A percentile compares a stretch with the other conserved stretches of the same genome.
phyloP scores from a whole-genome alignment of 257 asterid species.

The Ilex asprella region DNA sequence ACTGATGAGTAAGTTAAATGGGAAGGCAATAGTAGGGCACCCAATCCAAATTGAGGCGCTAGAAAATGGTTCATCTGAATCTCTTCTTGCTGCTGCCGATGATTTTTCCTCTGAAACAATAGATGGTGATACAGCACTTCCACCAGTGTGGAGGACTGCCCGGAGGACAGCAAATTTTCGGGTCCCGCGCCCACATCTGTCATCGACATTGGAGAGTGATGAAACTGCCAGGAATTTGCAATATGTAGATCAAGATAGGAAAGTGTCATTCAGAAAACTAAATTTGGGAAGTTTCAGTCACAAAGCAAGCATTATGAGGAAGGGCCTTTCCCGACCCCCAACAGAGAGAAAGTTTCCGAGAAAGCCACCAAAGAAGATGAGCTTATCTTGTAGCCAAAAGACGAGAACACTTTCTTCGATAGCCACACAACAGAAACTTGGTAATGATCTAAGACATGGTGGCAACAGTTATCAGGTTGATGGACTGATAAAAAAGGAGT shows the following conservation, averaged over 20 bases:
- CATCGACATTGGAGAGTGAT: slow-evolving; percentile 29
- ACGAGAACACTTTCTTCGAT: slow-evolving; percentile 68
- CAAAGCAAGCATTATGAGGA: slow-evolving; percentile 22
- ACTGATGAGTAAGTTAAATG: slow-evolving; percentile 72
- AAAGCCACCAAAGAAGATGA: slow-evolving; percentile 45
- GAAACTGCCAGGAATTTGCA: slow-evolving; percentile 27
- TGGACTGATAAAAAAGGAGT: slow-evolving; percentile 46
- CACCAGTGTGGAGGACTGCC: slow-evolving; percentile 87
- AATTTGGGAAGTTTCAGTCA: slow-evolving; percentile 18
- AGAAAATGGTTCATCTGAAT: slow-evolving; percentile 51
- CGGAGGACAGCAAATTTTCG: slow-evolving; percentile 86
- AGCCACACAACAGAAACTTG: slow-evolving; percentile 44
- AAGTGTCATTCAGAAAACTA: slow-evolving; percentile 19
- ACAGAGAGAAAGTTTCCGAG: slow-evolving; percentile 35
- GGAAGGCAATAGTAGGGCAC: slow-evolving; percentile 87
- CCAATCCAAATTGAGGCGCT: slow-evolving; percentile 79
- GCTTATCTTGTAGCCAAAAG: slow-evolving; percentile 56
- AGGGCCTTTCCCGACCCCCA: slow-evolving; percentile 18
- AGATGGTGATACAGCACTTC: slow-evolving; percentile 46
- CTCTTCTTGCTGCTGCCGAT: slow-evolving; percentile 32
- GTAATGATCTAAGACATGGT: slow-evolving; percentile 22
- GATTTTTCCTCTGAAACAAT: slow-evolving; percentile 36
- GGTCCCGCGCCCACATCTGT: slow-evolving; percentile 64
- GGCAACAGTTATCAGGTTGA: slow-evolving; percentile 25
- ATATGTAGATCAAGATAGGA: slow-evolving; percentile 19